A percentile compares a stretch with the other conserved stretches of the same genome.
Conservation (phyloP, 352 stramenopile species). For the Phytophthora capsici region DNA sequence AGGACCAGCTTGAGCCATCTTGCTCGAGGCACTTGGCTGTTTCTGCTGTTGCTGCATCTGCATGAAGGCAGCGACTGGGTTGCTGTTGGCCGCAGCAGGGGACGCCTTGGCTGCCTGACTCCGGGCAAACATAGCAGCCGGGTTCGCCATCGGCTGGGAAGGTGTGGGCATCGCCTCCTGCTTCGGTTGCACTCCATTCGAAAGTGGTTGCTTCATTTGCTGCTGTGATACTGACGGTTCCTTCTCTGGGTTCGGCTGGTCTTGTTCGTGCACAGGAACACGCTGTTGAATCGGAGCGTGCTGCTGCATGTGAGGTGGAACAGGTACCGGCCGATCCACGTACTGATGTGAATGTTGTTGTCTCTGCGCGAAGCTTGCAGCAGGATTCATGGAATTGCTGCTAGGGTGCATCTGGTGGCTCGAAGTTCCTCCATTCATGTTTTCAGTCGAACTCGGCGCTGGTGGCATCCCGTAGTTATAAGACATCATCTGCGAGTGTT, state of each 20-base stretch:
- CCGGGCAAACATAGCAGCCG: constrained; percentile 67
- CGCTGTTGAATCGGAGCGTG: constrained; percentile 17
- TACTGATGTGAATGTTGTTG: constrained; percentile 40
- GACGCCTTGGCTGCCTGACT: constrained; percentile 40
- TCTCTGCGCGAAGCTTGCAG: constrained; percentile 50
- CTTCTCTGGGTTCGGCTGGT: constrained; percentile 40
- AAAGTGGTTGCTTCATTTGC: constrained; percentile 19
- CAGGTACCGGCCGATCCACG: constrained; percentile 18
- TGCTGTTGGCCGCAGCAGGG: constrained; percentile 23
- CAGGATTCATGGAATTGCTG: constrained; percentile 40
- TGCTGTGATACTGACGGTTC: constrained; percentile 32
- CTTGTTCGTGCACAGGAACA: constrained; percentile 28
- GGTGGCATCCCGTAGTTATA: constrained; percentile 44
- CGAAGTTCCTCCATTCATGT: constrained; percentile 21
- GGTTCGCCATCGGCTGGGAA: constrained; percentile 44
- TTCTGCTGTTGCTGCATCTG: constrained; percentile 61
- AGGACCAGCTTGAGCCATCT: constrained; percentile 17
- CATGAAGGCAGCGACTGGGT: constrained; percentile 63
- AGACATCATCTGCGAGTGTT: constrained; percentile 50
- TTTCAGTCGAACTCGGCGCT: constrained; percentile 23
- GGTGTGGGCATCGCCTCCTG: constrained; percentile 20
- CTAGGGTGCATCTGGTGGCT: constrained; percentile 26
- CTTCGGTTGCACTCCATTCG: constrained; percentile 16
- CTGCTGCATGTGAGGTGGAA: constrained; percentile 28
- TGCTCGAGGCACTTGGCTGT: constrained; percentile 14